Conservation (phyloP, 164 flowering plant species). For the Magnolia sinica region DNA sequence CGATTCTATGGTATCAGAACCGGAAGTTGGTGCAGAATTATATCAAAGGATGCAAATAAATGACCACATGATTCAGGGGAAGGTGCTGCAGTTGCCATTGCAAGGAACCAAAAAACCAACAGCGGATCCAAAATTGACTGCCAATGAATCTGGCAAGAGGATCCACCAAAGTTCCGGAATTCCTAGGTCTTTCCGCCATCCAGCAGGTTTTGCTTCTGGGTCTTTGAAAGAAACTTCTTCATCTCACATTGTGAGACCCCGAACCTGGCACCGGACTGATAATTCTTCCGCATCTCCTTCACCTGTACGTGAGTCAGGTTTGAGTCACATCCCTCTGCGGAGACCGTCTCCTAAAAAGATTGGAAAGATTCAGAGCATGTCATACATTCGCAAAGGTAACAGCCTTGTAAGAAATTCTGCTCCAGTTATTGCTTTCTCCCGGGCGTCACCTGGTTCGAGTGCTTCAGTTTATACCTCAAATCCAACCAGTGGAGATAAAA, state of each 20-base stretch:
- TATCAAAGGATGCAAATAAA: conserved; percentile 10
- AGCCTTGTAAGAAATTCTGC: conserved; percentile 72
- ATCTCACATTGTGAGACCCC: conserved; percentile 33
- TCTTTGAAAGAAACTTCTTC: conserved; percentile 36
- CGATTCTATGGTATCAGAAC: conserved; percentile 9
- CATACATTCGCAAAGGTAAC: conserved; percentile 88
- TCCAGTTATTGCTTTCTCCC: conserved; percentile 26
- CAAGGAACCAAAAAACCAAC: conserved; percentile 16
- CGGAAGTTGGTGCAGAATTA: conserved; percentile 6
- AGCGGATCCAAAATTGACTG: conserved; percentile 15
- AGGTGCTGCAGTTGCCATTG: conserved; percentile 14
- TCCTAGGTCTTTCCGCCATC: conserved; percentile 32
- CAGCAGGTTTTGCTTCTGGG: conserved; percentile 19
- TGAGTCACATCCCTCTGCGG: conserved; percentile 24
- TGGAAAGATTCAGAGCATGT: conserved; percentile 31
- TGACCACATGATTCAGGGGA: conserved; percentile 13
- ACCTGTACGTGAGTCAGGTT: conserved; percentile 24
- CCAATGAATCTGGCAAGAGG: conserved; percentile 23
- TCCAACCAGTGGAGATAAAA: conserved; percentile 28
- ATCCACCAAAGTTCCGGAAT: conserved; percentile 26
- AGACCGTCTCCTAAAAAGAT: conserved; percentile 21
- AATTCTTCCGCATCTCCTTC: conserved; percentile 24
- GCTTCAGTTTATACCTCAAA: conserved; percentile 27
- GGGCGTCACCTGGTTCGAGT: conserved; percentile 25
- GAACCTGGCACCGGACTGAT: conserved; percentile 71